These are phyloP conservation scores for Phytophthora tentaculata DNA, from an alignment of 352 stramenopile species.

Conservation along the genomic window DNA sequence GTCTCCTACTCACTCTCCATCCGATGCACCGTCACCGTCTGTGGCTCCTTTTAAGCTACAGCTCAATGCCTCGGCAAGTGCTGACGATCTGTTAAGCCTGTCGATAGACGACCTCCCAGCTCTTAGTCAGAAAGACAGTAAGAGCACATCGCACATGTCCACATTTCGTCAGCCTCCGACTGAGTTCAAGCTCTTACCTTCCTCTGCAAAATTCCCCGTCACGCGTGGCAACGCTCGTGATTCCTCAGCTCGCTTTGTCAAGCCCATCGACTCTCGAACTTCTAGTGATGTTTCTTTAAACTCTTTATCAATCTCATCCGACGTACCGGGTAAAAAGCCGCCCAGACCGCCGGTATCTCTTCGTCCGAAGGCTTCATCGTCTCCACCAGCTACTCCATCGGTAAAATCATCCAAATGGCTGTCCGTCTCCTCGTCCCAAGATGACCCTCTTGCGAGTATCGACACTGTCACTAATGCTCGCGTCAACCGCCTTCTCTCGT, in stretches of 20 bases:
- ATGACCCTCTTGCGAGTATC: conserved; percentile 55
- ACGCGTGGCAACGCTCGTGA: conserved; percentile 19
- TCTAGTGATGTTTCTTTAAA: conserved; percentile 15
- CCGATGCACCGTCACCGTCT: background rate
- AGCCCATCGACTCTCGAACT: conserved; percentile 11
- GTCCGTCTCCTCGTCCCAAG: conserved; percentile 22
- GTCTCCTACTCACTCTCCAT: background rate
- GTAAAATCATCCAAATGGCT: conserved; percentile 26
- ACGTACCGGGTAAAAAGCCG: conserved; percentile 9
- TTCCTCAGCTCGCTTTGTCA: conserved; percentile 23
- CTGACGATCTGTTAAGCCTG: conserved; percentile 42
- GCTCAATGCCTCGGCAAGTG: conserved; percentile 10
- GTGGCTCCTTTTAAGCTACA: background rate
- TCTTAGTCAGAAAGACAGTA: conserved; percentile 8
- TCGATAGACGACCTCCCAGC: conserved; percentile 33
- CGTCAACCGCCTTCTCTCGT: conserved; percentile 43
- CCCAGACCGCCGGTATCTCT: conserved; percentile 11
- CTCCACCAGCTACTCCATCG: conserved; percentile 20
- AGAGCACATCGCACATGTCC: conserved; percentile 2
- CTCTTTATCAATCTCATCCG: background rate
- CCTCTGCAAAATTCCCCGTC: conserved; percentile 33
- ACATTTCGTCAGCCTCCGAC: conserved; percentile 32
- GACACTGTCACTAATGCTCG: conserved; percentile 38
- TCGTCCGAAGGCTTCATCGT: conserved; percentile 15
- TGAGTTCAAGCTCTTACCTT: conserved; percentile 44